Conservation (phyloP, 495 filamentous ascomycete genomes). For the Aspergillus nidulans region DNA sequence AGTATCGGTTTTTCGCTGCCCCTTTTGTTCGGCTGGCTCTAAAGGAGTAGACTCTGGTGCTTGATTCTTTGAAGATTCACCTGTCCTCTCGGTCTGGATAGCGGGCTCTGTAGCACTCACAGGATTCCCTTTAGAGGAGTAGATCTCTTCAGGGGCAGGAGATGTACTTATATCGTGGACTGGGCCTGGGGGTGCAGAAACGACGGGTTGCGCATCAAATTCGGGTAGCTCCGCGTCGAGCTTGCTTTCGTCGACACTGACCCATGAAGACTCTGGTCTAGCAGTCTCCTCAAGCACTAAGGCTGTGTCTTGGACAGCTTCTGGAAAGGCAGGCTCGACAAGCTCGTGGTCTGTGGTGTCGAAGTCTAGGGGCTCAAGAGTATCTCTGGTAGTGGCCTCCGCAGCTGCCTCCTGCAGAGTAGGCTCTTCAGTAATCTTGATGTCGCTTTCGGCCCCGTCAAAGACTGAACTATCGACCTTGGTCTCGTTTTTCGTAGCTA, state of each 20-base stretch:
- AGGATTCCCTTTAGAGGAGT: too few species aligned
- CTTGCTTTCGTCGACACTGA: neutral
- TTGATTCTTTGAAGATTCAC: neutral
- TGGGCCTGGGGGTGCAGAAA: neutral
- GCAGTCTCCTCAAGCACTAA: neutral
- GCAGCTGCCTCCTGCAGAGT: neutral
- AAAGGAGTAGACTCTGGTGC: neutral
- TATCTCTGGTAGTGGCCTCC: neutral
- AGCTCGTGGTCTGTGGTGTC: neutral
- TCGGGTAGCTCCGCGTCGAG: neutral
- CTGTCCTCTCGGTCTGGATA: neutral
- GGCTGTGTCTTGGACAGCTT: neutral
- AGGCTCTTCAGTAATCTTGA: neutral
- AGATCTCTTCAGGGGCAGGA: neutral
- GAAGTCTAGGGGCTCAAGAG: neutral
- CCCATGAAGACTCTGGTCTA: neutral
- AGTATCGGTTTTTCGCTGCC: neutral
- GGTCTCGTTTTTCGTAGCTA: neutral
- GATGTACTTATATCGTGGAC: neutral
- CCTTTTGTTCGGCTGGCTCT: neutral
- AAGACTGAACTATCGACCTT: neutral
- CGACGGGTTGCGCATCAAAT: neutral
- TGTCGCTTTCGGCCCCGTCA: neutral
- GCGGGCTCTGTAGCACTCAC: neutral
- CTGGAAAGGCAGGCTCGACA: neutral